These are phyloP conservation scores for Guadua angustifolia DNA, from an alignment of 176 grass and related monocot species.

Conservation along the genomic window DNA sequence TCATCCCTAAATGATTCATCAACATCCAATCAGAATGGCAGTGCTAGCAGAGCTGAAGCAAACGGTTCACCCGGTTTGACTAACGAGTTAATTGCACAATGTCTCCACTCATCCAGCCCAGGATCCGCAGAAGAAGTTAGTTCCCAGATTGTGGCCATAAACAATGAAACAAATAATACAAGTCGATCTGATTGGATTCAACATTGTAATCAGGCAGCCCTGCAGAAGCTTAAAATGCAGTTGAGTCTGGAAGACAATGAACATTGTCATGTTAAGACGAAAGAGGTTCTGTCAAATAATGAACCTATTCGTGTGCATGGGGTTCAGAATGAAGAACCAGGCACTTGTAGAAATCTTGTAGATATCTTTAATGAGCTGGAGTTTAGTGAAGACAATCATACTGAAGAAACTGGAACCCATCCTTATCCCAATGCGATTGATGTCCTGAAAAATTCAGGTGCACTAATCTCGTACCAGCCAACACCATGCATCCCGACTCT, in stretches of 20 bases:
- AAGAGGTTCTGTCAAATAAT: slow-evolving; percentile 40
- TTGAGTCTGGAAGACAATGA: slow-evolving; percentile 65
- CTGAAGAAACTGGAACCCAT: slow-evolving; percentile 34
- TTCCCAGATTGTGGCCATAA: slow-evolving; percentile 54
- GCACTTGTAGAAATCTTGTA: slow-evolving; percentile 32
- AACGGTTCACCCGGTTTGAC: slow-evolving; percentile 52
- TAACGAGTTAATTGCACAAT: slow-evolving; percentile 46
- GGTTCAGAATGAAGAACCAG: slow-evolving; percentile 45
- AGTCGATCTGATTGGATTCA: slow-evolving; percentile 54
- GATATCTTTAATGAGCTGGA: slow-evolving; percentile 47
- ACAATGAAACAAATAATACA: slow-evolving; percentile 31
- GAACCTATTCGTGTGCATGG: slow-evolving; percentile 6
- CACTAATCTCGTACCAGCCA: slow-evolving; percentile 3
- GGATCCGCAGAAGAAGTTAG: slow-evolving; percentile 78
- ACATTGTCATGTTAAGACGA: neutral
- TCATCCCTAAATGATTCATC: slow-evolving; percentile 45
- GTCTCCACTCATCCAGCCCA: slow-evolving; percentile 55
- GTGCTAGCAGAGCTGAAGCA: slow-evolving; percentile 50
- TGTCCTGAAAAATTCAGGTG: slow-evolving; percentile 75
- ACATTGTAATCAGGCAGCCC: slow-evolving; percentile 44
- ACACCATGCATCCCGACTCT: slow-evolving; percentile 9
- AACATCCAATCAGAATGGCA: slow-evolving; percentile 47
- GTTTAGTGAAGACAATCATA: slow-evolving; percentile 37
- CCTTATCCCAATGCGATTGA: slow-evolving; percentile 48
- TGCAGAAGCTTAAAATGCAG: slow-evolving; percentile 50